phyloP scores from a whole-genome alignment of 306 rosid species.

The Hylodesmum podocarpum region DNA sequence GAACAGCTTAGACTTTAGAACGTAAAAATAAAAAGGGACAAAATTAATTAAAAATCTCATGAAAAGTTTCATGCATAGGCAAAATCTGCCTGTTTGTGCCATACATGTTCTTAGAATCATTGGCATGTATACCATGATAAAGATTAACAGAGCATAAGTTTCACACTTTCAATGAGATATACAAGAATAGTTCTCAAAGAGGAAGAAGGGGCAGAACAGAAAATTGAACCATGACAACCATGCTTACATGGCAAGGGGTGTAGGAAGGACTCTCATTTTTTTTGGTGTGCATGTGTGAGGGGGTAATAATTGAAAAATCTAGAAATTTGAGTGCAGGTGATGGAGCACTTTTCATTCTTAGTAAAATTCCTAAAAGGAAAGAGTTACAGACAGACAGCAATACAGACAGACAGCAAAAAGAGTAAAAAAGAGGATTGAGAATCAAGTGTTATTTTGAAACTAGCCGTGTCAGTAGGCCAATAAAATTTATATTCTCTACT shows the following conservation, averaged over 20 bases:
- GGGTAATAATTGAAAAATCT: not conserved
- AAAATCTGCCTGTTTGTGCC: not conserved
- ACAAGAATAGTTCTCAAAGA: not conserved
- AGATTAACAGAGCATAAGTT: conserved; percentile 12
- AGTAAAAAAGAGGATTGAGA: conserved; percentile 1
- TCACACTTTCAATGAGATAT: not conserved
- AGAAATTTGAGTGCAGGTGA: not conserved
- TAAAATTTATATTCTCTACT: not conserved
- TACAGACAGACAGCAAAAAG: too few species aligned
- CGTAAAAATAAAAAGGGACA: not conserved
- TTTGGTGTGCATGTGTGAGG: too few species aligned
- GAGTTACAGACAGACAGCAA: not conserved
- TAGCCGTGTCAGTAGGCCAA: not conserved
- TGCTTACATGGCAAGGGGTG: not conserved
- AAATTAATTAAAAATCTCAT: not conserved
- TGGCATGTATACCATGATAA: conserved; percentile 2
- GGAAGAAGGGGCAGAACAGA: not conserved
- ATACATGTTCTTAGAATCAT: conserved; percentile 17
- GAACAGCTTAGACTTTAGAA: conserved; percentile 26
- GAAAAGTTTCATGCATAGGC: not conserved
- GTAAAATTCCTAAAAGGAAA: not conserved
- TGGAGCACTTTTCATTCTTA: not conserved
- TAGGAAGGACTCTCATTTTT: too few species aligned
- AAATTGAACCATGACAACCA: not conserved
- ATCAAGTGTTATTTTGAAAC: not conserved